Conservation (phyloP, 257 asterid genomes). For the Knoxia roxburghii region DNA sequence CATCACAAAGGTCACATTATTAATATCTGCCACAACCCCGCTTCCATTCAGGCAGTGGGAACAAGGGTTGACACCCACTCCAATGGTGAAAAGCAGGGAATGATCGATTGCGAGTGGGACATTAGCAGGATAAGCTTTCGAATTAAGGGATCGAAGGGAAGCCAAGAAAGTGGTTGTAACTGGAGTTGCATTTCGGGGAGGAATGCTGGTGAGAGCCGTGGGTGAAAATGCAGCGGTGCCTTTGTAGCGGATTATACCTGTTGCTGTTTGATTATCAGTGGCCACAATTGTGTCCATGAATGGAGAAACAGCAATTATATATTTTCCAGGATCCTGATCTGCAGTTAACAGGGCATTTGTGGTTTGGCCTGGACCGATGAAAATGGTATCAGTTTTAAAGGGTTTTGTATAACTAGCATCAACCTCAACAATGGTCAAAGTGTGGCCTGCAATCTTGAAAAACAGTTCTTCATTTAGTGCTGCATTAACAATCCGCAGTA, state of each 20-base stretch:
- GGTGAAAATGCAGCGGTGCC: conserved; percentile 29
- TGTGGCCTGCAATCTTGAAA: conserved; percentile 65
- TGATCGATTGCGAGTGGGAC: conserved; percentile 48
- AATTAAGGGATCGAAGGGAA: conserved; percentile 55
- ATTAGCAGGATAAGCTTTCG: conserved; percentile 39
- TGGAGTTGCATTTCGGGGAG: conserved; percentile 45
- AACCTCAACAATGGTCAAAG: conserved; percentile 54
- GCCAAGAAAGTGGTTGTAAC: conserved; percentile 37
- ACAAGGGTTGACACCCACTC: conserved; percentile 63
- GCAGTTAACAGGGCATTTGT: conserved; percentile 51
- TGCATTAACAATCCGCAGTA: conserved; percentile 60
- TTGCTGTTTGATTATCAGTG: conserved; percentile 50
- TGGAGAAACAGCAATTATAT: conserved; percentile 52
- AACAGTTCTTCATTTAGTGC: conserved; percentile 63
- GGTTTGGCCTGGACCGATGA: conserved; percentile 76
- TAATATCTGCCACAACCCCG: conserved; percentile 46
- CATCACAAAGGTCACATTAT: conserved; percentile 67
- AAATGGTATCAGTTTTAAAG: conserved; percentile 55
- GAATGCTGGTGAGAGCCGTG: conserved; percentile 31
- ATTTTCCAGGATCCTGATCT: conserved; percentile 39
- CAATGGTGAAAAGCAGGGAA: conserved; percentile 47
- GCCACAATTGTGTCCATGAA: conserved; percentile 68
- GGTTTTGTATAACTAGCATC: conserved; percentile 65
- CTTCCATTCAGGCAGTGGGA: conserved; percentile 43
- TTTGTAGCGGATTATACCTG: conserved; percentile 39